Evolutionary conservation across 495 filamentous ascomycete species (phyloP).

Genomic region (Evernia prunastri): DNA sequence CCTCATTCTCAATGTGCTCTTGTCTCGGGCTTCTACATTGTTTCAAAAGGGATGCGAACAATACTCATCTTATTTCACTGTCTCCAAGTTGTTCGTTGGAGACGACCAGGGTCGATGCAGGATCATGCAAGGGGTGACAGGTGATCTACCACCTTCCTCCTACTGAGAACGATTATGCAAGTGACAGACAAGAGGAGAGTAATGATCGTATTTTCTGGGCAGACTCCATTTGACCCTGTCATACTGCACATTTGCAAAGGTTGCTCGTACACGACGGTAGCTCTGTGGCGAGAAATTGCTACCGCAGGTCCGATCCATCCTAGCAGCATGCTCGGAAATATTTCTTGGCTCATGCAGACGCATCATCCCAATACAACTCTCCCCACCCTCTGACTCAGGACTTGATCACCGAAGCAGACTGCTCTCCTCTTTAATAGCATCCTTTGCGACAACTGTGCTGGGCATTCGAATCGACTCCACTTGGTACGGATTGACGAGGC

Average conservation of each 20-base stretch:
- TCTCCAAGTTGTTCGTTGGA: too few species aligned
- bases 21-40: not conserved
- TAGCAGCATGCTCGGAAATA: not conserved
- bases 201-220: not conserved
- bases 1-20: not conserved
- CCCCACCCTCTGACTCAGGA: not conserved
- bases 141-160: constrained; percentile 1
- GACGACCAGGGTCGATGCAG: not conserved
- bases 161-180: not conserved
- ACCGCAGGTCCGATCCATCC: not conserved
- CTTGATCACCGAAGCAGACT: not conserved
- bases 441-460: too few species aligned
- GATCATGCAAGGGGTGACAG: constrained; percentile 6
- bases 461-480: not conserved
- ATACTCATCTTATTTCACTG: not conserved
- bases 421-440: not conserved
- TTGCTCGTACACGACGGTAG: not conserved
- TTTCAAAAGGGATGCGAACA: constrained; percentile 1
- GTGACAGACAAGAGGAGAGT: not conserved
- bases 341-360: not conserved
- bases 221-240: not conserved
- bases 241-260: not conserved
- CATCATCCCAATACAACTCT: not conserved
- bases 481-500: not conserved
- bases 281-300: not conserved